Evolutionary conservation across 257 asterid species (phyloP).

Genomic region (Przewalskia tangutica): DNA sequence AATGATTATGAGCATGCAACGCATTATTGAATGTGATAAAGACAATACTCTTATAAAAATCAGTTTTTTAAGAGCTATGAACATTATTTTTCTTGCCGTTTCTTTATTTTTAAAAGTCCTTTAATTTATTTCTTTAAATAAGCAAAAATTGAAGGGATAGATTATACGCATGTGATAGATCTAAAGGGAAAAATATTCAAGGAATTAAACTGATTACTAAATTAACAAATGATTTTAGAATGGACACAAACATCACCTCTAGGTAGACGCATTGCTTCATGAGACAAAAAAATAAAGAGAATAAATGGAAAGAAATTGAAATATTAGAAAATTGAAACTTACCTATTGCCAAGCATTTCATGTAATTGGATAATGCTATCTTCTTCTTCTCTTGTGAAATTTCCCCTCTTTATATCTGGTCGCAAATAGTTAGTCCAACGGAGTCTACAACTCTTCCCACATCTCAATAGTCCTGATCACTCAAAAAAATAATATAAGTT

Average conservation of each 20-base stretch:
- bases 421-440: constrained; percentile 48
- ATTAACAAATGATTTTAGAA: not conserved
- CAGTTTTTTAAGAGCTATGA: not conserved
- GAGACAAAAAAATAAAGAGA: not conserved
- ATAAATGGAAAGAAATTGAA: not conserved
- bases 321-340: not conserved
- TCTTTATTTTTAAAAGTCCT: not conserved
- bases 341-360: constrained; percentile 62
- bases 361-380: constrained; percentile 30
- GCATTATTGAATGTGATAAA: not conserved
- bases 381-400: constrained; percentile 43
- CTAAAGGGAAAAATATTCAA: not conserved
- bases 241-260: too few species aligned
- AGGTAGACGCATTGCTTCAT: too few species aligned
- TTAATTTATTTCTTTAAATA: not conserved
- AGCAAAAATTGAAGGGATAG: not conserved
- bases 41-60: not conserved
- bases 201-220: not conserved
- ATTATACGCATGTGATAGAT: not conserved
- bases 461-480: constrained; percentile 43
- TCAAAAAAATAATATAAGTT: not conserved
- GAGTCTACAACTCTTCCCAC: constrained; percentile 61
- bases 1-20: constrained; percentile 3
- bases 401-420: constrained; percentile 51
- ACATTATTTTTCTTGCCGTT: not conserved